Evolutionary conservation across 805 yeast species (phyloP).

Genomic region (Candida germanica): DNA sequence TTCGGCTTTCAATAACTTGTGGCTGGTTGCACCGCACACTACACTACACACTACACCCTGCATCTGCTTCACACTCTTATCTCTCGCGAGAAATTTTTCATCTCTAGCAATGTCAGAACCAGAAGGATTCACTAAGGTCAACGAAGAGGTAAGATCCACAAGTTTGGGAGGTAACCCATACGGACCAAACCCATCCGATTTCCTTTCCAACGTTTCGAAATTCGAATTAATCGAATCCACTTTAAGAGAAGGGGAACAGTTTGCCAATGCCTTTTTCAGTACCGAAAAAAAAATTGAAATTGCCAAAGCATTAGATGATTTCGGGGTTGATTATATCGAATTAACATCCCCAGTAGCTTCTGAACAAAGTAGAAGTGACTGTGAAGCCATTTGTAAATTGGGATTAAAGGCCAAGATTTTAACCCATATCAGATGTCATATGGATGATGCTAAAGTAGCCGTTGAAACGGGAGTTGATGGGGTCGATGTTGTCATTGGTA

Average conservation of each 20-base stretch:
- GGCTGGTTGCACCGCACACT: no score
- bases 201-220: slow-evolving; percentile 50
- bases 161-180: slow-evolving; percentile 41
- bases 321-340: slow-evolving; percentile 60
- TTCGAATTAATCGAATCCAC: slow-evolving; percentile 57
- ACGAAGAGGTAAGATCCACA: slow-evolving; percentile 27
- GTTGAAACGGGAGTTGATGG: slow-evolving; percentile 64
- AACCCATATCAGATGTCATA: slow-evolving; percentile 60
- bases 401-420: slow-evolving; percentile 57
- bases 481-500: slow-evolving; percentile 59
- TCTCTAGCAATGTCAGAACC: slow-evolving; percentile 23
- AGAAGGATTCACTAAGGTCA: slow-evolving; percentile 34
- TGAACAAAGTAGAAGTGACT: slow-evolving; percentile 55
- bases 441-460: slow-evolving; percentile 60
- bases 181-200: slow-evolving; percentile 59
- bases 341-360: slow-evolving; percentile 59
- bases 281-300: slow-evolving; percentile 55
- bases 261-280: slow-evolving; percentile 59
- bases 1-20: no score
- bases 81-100: slow-evolving; percentile 1
- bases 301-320: slow-evolving; percentile 59
- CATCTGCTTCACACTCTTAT: no score
- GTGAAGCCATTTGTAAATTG: slow-evolving; percentile 58
- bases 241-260: slow-evolving; percentile 62
- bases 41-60: no score